These are phyloP conservation scores for Alectoria sarmentosa DNA, from an alignment of 495 filamentous ascomycete species.

Conservation along the genomic window DNA sequence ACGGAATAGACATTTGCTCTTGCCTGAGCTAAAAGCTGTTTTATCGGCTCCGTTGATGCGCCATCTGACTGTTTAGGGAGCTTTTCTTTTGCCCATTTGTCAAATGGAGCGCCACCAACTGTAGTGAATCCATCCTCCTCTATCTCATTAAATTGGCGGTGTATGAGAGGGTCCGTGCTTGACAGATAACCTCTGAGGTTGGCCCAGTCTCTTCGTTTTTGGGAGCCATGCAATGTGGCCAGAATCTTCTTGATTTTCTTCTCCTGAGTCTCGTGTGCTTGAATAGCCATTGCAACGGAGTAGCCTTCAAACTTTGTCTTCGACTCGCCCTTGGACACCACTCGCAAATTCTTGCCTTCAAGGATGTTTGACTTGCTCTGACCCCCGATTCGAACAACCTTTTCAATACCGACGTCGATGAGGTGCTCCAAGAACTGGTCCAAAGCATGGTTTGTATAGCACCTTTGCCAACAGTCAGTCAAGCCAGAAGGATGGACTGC, in stretches of 20 bases:
- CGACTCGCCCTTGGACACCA: conserved; percentile 18
- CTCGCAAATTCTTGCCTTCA: conserved; percentile 25
- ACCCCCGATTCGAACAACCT: conserved; percentile 66
- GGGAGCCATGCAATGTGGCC: background rate
- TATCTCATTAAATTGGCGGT: conserved; percentile 20
- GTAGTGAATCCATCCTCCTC: conserved; percentile 29
- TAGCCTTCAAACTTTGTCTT: conserved; percentile 22
- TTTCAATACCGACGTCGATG: conserved; percentile 43
- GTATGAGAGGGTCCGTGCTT: conserved; percentile 11
- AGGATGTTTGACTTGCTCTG: conserved; percentile 51
- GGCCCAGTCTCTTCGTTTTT: conserved; percentile 10
- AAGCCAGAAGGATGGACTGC: background rate
- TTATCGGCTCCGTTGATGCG: conserved; percentile 14
- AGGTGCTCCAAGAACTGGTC: conserved; percentile 68
- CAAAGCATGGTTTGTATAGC: conserved; percentile 67
- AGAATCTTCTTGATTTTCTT: conserved; percentile 4
- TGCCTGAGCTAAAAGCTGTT: conserved; percentile 18
- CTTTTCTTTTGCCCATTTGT: conserved; percentile 1
- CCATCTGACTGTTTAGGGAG: background rate
- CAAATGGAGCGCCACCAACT: conserved; percentile 6
- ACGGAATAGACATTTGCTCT: conserved; percentile 18
- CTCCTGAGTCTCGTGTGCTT: conserved; percentile 14
- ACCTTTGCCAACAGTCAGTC: conserved; percentile 21
- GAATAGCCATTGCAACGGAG: background rate
- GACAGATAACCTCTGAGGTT: conserved; percentile 20